Conservation (phyloP, 805 yeast genomes). For the Hanseniaspora clermontiae region DNA sequence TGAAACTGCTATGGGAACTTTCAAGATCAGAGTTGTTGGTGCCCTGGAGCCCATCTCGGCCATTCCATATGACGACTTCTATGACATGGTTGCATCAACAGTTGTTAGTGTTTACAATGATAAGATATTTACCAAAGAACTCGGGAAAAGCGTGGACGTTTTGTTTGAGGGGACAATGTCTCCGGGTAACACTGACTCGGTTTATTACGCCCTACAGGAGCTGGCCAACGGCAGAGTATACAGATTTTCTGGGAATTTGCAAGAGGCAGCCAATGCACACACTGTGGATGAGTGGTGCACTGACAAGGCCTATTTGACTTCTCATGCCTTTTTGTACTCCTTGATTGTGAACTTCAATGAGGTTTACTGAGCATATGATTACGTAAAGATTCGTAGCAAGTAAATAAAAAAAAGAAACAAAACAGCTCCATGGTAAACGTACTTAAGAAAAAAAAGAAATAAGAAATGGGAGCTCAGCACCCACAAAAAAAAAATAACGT, state of each 20-base stretch:
- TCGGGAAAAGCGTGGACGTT: neutral
- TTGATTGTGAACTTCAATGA: slow-evolving; percentile 15
- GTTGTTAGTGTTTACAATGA: slow-evolving; percentile 43
- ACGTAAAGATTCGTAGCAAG: too few species aligned
- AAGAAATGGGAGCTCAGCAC: neutral
- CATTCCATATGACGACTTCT: slow-evolving; percentile 28
- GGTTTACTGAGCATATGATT: neutral
- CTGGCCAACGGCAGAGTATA: slow-evolving; percentile 15
- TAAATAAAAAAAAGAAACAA: neutral
- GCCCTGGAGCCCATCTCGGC: slow-evolving; percentile 42
- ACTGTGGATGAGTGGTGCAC: slow-evolving; percentile 17
- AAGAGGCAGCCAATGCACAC: slow-evolving; percentile 13
- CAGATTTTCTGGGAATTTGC: slow-evolving; percentile 15
- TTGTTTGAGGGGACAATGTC: slow-evolving; percentile 15
- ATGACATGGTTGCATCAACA: slow-evolving; percentile 49
- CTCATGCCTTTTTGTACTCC: slow-evolving; percentile 16
- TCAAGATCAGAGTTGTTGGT: slow-evolving; percentile 23
- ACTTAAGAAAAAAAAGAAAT: neutral
- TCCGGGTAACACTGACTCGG: slow-evolving; percentile 18
- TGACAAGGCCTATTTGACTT: slow-evolving; percentile 14
- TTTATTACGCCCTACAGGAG: slow-evolving; percentile 12
- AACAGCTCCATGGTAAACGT: too few species aligned
- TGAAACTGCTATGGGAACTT: slow-evolving; percentile 9
- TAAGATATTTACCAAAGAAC: slow-evolving; percentile 22
- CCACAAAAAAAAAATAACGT: too few species aligned